Evolutionary conservation across 306 rosid species (phyloP).

Genomic region (Myrica gale): DNA sequence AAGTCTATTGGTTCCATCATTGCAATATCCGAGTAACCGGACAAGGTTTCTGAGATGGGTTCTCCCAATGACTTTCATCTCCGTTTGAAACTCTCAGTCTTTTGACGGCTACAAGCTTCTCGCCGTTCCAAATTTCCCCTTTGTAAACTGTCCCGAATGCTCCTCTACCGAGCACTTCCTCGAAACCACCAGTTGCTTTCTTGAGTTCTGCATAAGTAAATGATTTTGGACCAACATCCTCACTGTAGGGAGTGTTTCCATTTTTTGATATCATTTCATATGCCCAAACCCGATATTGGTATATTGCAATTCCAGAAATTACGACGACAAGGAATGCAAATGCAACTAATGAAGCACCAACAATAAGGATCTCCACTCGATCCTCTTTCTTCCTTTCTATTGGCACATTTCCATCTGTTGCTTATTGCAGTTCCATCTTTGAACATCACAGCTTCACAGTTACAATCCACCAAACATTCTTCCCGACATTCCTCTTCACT

Average conservation of each 20-base stretch:
- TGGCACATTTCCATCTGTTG: background rate
- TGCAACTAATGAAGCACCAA: background rate
- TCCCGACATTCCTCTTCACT: slow-evolving; percentile 2
- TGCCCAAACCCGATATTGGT: background rate
- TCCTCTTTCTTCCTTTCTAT: background rate
- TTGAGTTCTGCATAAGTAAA: slow-evolving; percentile 23
- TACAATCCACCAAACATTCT: slow-evolving; percentile 26
- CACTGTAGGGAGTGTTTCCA: background rate
- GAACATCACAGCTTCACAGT: slow-evolving; percentile 24
- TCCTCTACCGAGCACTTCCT: slow-evolving; percentile 36
- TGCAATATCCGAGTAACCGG: slow-evolving; percentile 23
- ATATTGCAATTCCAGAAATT: background rate
- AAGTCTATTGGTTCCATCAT: slow-evolving; percentile 25
- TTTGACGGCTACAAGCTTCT: slow-evolving; percentile 29
- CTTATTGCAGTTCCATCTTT: slow-evolving; percentile 8
- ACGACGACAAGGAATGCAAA: slow-evolving; percentile 7
- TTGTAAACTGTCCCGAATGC: slow-evolving; percentile 28
- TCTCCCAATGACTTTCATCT: slow-evolving; percentile 28
- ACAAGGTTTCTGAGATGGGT: slow-evolving; percentile 36
- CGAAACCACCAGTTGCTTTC: slow-evolving; percentile 23
- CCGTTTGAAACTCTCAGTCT: slow-evolving; percentile 29
- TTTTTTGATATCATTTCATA: background rate
- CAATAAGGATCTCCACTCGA: slow-evolving; percentile 12
- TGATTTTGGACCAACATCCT: slow-evolving; percentile 8
- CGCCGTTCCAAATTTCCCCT: slow-evolving; percentile 2